These are phyloP conservation scores for Microsporum ferrugineum DNA, from an alignment of 2,329 filamentous ascomycete genomes.

Conservation along the genomic window DNA sequence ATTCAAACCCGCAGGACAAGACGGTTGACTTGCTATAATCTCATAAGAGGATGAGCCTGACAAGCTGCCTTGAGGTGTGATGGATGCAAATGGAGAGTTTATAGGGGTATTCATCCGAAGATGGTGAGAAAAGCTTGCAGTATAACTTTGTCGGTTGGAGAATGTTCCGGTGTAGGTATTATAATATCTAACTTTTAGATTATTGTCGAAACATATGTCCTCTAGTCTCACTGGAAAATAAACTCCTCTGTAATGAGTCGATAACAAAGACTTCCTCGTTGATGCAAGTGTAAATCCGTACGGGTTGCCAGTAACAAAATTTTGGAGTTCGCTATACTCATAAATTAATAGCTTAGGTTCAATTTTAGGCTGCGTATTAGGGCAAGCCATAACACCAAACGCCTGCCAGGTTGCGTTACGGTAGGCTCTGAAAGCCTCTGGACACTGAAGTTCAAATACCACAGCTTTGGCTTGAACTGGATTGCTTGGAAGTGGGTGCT, in stretches of 20 bases:
- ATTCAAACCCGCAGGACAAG: conserved; percentile 38
- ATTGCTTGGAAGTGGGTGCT: conserved; percentile 39
- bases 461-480: conserved; percentile 30
- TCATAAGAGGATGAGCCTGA: conserved; percentile 41
- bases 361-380: not conserved
- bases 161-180: conserved; percentile 33
- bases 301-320: conserved; percentile 13
- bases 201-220: conserved; percentile 38
- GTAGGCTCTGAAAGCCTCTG: conserved; percentile 38
- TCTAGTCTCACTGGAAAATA: conserved; percentile 33
- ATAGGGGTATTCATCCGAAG: conserved; percentile 31
- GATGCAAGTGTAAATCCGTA: conserved; percentile 34
- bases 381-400: not conserved
- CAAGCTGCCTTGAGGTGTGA: conserved; percentile 24
- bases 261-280: conserved; percentile 35
- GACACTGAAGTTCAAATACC: conserved; percentile 43
- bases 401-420: conserved; percentile 42
- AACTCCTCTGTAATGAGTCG: conserved; percentile 39
- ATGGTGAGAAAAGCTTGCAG: conserved; percentile 37
- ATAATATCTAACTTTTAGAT: conserved; percentile 39
- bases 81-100: conserved; percentile 26
- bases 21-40: conserved; percentile 35
- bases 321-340: conserved; percentile 25
- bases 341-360: conserved; percentile 22
- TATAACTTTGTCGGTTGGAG: conserved; percentile 22